These are phyloP conservation scores for Colletotrichum lupini DNA, from an alignment of 2,329 filamentous ascomycete species.

Conservation along the genomic window DNA sequence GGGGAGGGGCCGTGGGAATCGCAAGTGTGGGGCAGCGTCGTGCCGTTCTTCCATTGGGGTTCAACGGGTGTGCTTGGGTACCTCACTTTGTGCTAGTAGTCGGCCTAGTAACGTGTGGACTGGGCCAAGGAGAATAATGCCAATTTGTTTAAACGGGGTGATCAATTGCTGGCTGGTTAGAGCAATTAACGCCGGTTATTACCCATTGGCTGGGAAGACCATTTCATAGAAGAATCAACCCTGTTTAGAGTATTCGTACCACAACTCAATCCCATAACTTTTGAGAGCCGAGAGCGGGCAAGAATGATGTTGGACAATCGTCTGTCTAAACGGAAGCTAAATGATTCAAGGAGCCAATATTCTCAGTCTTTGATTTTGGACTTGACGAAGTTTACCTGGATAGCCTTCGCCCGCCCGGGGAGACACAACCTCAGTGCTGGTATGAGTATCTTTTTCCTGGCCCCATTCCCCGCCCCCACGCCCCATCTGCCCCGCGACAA, in stretches of 20 bases:
- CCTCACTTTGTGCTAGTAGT: not conserved
- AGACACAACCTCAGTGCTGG: not conserved
- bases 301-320: not conserved
- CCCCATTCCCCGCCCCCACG: constrained; percentile 23
- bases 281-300: not conserved
- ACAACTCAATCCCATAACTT: not conserved
- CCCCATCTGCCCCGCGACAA: constrained; percentile 16
- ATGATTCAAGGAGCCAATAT: not conserved
- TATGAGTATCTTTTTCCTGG: not conserved
- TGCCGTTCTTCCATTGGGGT: constrained; percentile 1
- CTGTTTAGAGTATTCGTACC: not conserved
- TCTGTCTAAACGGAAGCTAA: too few relatives aligned
- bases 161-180: not conserved
- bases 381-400: not conserved
- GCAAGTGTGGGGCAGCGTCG: constrained; percentile 10
- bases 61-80: not conserved
- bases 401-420: not conserved
- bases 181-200: constrained; percentile 28
- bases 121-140: constrained; percentile 23
- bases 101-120: not conserved
- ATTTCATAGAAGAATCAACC: not conserved
- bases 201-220: not conserved
- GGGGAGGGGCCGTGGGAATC: constrained; percentile 22
- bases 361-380: not conserved
- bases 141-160: constrained; percentile 1